Base-by-base conservation (phyloP, 2,329 filamentous ascomycete species). In the Beauveria bassiana region DNA sequence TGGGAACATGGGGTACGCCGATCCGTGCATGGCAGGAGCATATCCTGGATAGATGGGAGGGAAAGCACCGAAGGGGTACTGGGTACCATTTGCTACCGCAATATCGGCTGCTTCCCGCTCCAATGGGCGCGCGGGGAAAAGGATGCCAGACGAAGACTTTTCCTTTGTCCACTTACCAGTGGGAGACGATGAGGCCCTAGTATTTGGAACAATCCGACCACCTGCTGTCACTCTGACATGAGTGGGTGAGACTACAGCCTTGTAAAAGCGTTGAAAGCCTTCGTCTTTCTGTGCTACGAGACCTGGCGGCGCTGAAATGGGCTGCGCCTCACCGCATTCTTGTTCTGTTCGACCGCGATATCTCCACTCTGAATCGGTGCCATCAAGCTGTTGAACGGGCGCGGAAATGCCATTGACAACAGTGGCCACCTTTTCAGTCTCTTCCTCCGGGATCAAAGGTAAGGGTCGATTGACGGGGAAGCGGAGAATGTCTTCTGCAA, bases 231-330 rank as follows among this genome's bases (percentile, higher is more conserved):
- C 86, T 18, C 86, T 82, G 64, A 88, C 81, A 70, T 88, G 84
- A 16, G 84, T 86, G 8, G 86, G 86, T 40, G 86, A 88, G 5
- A 84, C 79, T n/a, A 88, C 86, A 12, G 85, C 84, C 69, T 86
- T 85, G 73, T 85, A 87, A 69, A 88, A 88, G 58, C 81, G 78
- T 70, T 86, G 81, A 66, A 88, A 88, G n/a, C 86, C 86, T 69
- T 87, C 84, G 40, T 79, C 80, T 66, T 82, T 80, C 69, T 87
- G 85, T 28, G 82, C 80, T 43, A 71, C 72, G 40, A 81, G 70
- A 9, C 78, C 81, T 22, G 77, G 71, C 12, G 84, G 84, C 24
- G 83, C 83, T 56, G 80, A 73, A 42, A 84, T 73, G 7, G 83
- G 82, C 52, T 80, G 80, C 47, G 69, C 72, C 49, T 72, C 71